Evolutionary conservation across 1,284 basidiomycete species (phyloP).

Genomic region (Tilletia walkeri): DNA sequence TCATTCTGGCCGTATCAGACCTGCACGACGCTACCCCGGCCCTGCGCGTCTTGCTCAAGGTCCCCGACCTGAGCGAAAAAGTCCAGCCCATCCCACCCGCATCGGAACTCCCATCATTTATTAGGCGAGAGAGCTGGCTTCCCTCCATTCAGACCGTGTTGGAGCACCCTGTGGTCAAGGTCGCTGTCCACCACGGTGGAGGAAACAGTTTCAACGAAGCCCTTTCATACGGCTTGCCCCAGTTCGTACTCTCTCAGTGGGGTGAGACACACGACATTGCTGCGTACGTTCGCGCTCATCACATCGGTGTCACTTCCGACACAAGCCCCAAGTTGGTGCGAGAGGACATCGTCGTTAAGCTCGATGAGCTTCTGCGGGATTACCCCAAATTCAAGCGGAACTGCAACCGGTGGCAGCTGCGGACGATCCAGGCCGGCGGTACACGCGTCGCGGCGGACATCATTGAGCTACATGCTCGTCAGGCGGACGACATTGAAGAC

Average conservation of each 20-base stretch:
- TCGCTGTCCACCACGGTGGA: conserved; percentile 47
- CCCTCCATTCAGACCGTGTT: conserved; percentile 36
- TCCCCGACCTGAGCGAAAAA: conserved; percentile 14
- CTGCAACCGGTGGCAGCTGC: conserved; percentile 34
- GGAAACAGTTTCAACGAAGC: conserved; percentile 54
- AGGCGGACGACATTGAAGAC: neutral
- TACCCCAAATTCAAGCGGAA: conserved; percentile 28
- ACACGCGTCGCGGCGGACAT: conserved; percentile 34
- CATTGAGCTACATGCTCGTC: conserved; percentile 31
- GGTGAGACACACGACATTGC: conserved; percentile 46
- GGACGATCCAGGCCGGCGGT: conserved; percentile 37
- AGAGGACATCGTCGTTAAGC: conserved; percentile 14
- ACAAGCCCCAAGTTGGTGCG: conserved; percentile 6
- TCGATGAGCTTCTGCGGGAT: conserved; percentile 18
- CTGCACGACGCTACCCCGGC: conserved; percentile 30
- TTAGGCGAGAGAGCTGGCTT: conserved; percentile 42
- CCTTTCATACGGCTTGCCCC: conserved; percentile 41
- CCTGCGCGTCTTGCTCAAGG: conserved; percentile 38
- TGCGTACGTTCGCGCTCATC: conserved; percentile 27
- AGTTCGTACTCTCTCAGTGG: conserved; percentile 48
- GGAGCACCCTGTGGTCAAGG: conserved; percentile 41
- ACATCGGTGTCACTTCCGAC: conserved; percentile 28
- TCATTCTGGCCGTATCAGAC: conserved; percentile 33
- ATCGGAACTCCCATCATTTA: conserved; percentile 33
- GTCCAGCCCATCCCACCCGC: conserved; percentile 19